These are phyloP conservation scores for Pilobolus umbonatus DNA, from an alignment of 192 early-diverging fungal species.

Conservation along the genomic window DNA sequence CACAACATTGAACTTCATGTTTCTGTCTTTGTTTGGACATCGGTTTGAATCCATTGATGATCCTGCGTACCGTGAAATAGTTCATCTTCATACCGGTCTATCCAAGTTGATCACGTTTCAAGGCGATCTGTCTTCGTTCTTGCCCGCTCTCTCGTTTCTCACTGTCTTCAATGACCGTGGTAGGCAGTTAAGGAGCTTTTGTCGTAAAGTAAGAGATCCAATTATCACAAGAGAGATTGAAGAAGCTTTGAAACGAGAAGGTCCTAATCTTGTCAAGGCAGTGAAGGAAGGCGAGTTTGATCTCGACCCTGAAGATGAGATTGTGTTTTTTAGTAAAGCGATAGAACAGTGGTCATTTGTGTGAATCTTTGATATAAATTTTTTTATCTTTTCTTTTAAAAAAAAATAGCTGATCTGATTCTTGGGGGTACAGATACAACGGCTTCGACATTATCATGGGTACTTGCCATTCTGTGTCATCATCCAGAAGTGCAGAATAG, in stretches of 20 bases:
- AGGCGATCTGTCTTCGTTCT: too few species aligned
- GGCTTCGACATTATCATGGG: conserved; percentile 14
- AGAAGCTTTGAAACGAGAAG: not conserved
- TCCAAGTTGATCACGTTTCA: too few species aligned
- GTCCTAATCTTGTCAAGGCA: not conserved
- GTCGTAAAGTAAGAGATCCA: not conserved
- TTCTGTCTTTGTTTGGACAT: not conserved
- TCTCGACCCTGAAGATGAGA: not conserved
- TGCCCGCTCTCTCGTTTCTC: too few species aligned
- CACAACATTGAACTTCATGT: not conserved
- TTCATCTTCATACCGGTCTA: too few species aligned
- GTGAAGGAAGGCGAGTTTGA: not conserved
- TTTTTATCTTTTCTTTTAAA: not conserved
- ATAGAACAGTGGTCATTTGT: not conserved
- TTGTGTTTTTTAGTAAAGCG: conserved; percentile 7
- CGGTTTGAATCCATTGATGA: not conserved
- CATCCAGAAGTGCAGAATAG: conserved; percentile 21
- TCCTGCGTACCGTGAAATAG: not conserved
- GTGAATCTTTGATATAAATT: not conserved
- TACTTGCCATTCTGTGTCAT: conserved; percentile 10
- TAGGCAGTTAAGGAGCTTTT: too few species aligned
- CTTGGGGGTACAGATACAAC: conserved; percentile 3
- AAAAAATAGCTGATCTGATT: conserved; percentile 4
- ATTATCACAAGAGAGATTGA: not conserved
- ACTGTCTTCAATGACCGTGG: too few species aligned